phyloP scores from a whole-genome alignment of 805 yeast species.

The Wickerhamiella azyma region DNA sequence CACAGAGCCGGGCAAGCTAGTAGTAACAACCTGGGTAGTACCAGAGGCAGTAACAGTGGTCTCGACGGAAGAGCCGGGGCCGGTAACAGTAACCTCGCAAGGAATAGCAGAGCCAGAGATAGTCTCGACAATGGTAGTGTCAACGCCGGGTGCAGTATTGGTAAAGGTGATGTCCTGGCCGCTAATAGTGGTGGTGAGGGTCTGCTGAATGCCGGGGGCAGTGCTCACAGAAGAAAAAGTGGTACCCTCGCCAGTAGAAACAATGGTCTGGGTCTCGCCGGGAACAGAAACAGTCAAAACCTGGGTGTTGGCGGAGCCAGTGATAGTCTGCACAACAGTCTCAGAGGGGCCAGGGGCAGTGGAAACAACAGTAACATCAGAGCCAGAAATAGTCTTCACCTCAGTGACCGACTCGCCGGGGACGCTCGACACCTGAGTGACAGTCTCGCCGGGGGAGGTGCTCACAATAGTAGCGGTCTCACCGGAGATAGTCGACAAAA shows the following conservation, averaged over 20 bases:
- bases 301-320: constrained; percentile 2
- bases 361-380: background rate
- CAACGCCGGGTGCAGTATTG: background rate
- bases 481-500: constrained; percentile 5
- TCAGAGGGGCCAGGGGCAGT: constrained; percentile 4
- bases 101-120: constrained; percentile 1
- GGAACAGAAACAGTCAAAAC: constrained; percentile 1
- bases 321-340: constrained; percentile 1
- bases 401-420: constrained; percentile 5
- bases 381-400: constrained; percentile 4
- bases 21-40: background rate
- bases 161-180: constrained; percentile 4
- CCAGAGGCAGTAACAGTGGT: background rate
- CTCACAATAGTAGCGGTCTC: constrained; percentile 2
- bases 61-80: constrained; percentile 5
- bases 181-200: background rate
- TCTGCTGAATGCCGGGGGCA: constrained; percentile 2
- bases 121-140: background rate
- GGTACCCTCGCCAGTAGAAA: constrained; percentile 6
- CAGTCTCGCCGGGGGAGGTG: background rate
- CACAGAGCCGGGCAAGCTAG: constrained; percentile 5
- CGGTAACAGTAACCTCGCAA: background rate
- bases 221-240: constrained; percentile 1
- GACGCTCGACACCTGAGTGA: background rate
- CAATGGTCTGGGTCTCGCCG: constrained; percentile 5